These are phyloP conservation scores for Daldinia vernicosa DNA, from an alignment of 495 filamentous ascomycete genomes.

Conservation along the genomic window DNA sequence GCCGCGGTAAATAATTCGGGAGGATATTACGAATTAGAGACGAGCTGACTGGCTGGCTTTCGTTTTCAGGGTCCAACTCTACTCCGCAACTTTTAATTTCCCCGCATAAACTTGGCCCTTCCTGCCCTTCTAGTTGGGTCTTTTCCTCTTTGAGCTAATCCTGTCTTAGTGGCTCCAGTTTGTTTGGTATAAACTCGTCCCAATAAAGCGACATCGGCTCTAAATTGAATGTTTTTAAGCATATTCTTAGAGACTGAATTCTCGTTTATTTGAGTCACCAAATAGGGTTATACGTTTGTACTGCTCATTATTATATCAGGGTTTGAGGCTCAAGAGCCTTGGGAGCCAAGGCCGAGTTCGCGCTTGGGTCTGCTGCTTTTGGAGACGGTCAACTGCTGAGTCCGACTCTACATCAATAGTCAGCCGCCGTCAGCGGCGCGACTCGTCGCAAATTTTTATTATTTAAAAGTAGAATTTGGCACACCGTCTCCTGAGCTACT, in stretches of 20 bases:
- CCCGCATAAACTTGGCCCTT: background rate
- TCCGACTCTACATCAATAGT: slow-evolving; percentile 7
- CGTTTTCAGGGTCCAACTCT: slow-evolving; percentile 4
- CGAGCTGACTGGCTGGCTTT: background rate
- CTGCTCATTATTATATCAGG: background rate
- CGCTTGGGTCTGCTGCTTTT: background rate
- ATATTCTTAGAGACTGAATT: background rate
- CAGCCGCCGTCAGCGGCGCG: slow-evolving; percentile 16
- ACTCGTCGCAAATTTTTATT: slow-evolving; percentile 21
- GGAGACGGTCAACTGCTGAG: background rate
- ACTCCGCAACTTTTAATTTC: slow-evolving; percentile 8
- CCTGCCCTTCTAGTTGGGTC: background rate
- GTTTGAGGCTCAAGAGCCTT: background rate
- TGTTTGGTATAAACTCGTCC: background rate
- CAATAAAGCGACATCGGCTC: slow-evolving; percentile 32
- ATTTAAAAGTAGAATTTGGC: slow-evolving; percentile 4
- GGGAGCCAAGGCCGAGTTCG: slow-evolving; percentile 15
- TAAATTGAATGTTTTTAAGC: background rate
- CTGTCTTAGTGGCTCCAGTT: slow-evolving; percentile 7
- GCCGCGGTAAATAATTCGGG: background rate
- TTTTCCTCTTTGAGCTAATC: slow-evolving; percentile 7
- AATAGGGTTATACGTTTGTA: background rate
- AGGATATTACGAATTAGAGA: background rate
- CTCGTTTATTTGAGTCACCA: background rate
- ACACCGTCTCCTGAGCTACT: slow-evolving; percentile 18